These are phyloP conservation scores for Podospora sp. DNA, from an alignment of 495 filamentous ascomycete genomes.

Conservation along the genomic window DNA sequence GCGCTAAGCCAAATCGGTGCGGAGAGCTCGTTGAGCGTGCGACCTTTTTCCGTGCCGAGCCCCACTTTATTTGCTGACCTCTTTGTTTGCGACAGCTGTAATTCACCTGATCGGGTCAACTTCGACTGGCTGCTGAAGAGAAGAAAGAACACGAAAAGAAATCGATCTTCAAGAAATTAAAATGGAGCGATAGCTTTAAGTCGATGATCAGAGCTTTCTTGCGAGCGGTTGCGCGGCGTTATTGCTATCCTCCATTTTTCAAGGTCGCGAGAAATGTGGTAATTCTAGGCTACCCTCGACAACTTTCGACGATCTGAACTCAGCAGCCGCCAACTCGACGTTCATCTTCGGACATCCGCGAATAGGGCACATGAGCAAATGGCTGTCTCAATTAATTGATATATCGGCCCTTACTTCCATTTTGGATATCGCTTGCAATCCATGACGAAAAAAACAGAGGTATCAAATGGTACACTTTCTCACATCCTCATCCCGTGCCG, in stretches of 20 bases:
- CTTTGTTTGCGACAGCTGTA: not conserved
- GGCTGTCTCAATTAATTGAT: not conserved
- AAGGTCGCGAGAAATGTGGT: too few species aligned
- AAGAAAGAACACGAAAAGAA: too few species aligned
- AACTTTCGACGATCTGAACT: too few species aligned
- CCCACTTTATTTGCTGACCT: not conserved
- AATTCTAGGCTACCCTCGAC: too few species aligned
- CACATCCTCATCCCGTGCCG: not conserved
- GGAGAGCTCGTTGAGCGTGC: not conserved
- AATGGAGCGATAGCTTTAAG: too few species aligned
- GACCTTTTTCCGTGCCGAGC: constrained; percentile 11
- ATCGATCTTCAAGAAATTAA: too few species aligned
- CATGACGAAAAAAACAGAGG: not conserved
- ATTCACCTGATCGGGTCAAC: not conserved
- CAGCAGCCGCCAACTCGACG: too few species aligned
- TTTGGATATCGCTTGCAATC: not conserved
- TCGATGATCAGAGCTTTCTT: too few species aligned
- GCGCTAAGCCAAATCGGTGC: not conserved
- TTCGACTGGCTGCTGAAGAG: not conserved
- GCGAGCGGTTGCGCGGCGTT: too few species aligned
- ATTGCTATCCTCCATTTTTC: too few species aligned
- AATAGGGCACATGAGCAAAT: not conserved
- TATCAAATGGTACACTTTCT: not conserved
- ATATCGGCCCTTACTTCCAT: not conserved
- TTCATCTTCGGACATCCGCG: not conserved